Evolutionary conservation across 2,329 filamentous ascomycete genomes (phyloP).

Genomic region (Penicillium sp.): DNA sequence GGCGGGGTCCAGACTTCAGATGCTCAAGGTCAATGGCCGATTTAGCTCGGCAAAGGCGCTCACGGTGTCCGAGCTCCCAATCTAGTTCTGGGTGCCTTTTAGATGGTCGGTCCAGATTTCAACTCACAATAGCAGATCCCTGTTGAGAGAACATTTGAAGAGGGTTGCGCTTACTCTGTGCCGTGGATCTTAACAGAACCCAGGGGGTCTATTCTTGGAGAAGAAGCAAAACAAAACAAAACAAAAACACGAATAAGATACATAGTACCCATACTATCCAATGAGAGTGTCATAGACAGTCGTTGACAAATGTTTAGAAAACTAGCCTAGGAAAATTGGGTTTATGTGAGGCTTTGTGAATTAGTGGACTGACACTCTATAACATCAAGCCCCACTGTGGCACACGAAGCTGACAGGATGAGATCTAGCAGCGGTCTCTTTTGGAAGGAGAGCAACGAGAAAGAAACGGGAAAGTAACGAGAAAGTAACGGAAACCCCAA

Average conservation of each 20-base stretch:
- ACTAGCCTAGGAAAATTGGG: background rate
- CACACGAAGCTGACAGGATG: background rate
- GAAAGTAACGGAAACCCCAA: background rate
- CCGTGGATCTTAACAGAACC: background rate
- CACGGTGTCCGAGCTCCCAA: conserved; percentile 1
- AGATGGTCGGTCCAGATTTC: conserved; percentile 15
- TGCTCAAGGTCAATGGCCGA: conserved; percentile 8
- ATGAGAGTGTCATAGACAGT: too few relatives aligned
- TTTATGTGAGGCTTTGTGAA: background rate
- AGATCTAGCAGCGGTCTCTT: background rate
- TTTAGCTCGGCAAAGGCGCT: conserved; percentile 11
- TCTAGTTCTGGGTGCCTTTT: conserved; percentile 12
- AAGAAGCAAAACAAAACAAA: background rate
- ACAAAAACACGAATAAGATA: background rate
- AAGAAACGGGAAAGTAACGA: background rate
- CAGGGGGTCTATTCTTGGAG: background rate
- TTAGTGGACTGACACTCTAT: background rate
- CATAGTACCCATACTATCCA: background rate
- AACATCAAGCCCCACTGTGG: background rate
- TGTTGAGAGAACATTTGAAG: background rate
- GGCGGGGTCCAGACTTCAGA: conserved; percentile 20
- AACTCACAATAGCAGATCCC: conserved; percentile 12
- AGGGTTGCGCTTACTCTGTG: conserved; percentile 13
- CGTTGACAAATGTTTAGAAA: too few relatives aligned
- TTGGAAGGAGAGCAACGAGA: too few relatives aligned